Conservation (phyloP, 2,329 filamentous ascomycete species). For the Dichotomopilus funicola region DNA sequence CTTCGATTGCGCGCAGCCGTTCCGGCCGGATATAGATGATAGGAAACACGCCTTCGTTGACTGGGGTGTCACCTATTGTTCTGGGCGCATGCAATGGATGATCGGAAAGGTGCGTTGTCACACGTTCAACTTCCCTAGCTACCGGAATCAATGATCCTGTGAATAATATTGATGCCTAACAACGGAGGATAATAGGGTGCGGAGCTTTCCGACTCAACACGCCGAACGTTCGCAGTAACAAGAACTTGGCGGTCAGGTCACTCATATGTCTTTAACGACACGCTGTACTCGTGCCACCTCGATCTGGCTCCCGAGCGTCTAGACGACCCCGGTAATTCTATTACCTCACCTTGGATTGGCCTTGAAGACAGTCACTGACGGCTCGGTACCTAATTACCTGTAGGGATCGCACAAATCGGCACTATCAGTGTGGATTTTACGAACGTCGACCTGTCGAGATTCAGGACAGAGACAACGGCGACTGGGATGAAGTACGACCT, state of each 20-base stretch:
- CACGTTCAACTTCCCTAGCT: background rate
- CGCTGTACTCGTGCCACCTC: background rate
- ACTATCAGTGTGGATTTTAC: background rate
- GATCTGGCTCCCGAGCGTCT: background rate
- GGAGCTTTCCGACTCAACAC: background rate
- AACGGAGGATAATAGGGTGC: background rate
- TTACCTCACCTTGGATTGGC: background rate
- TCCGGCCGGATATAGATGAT: background rate
- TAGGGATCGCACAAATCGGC: background rate
- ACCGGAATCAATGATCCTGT: background rate
- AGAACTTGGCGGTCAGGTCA: background rate
- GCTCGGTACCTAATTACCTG: background rate
- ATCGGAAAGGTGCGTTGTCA: background rate
- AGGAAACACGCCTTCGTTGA: background rate
- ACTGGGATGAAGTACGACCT: background rate
- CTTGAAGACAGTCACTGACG: background rate
- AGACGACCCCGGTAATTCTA: background rate
- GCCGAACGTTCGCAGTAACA: background rate
- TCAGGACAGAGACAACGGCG: background rate
- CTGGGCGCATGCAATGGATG: background rate
- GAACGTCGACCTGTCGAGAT: conserved; percentile 1
- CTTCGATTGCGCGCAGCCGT: background rate
- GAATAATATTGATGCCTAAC: background rate
- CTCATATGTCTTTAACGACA: background rate
- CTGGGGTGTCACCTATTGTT: background rate